These are phyloP conservation scores for Glycine soja DNA, from an alignment of 306 rosid genomes.

Conservation along the genomic window DNA sequence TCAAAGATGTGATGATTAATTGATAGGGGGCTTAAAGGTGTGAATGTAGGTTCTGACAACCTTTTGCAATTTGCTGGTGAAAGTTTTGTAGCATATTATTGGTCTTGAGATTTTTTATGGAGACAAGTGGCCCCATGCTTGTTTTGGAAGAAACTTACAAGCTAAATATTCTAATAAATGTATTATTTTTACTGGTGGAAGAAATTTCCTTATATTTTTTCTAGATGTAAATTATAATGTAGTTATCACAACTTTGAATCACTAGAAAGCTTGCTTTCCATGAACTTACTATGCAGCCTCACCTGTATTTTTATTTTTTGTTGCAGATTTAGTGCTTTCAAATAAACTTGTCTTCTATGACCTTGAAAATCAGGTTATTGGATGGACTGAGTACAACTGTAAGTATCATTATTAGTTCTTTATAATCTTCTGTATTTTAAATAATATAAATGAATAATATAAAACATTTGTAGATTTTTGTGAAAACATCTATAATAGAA, in stretches of 20 bases:
- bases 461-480: too few relatives aligned
- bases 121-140: too few relatives aligned
- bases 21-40: too few relatives aligned
- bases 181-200: constrained; percentile 24
- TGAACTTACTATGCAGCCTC: constrained; percentile 23
- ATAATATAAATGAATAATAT: too few relatives aligned
- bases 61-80: too few relatives aligned
- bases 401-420: constrained; percentile 50
- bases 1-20: too few relatives aligned
- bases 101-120: too few relatives aligned
- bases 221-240: background rate
- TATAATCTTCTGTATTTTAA: constrained; percentile 3
- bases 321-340: constrained; percentile 95
- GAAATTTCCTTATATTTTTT: background rate
- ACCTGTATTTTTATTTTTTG: background rate
- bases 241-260: constrained; percentile 2
- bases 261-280: constrained; percentile 25
- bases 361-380: constrained; percentile 86
- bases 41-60: too few relatives aligned
- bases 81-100: too few relatives aligned
- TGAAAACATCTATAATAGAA: too few relatives aligned
- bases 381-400: constrained; percentile 97
- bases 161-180: background rate
- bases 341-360: constrained; percentile 90
- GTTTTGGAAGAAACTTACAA: background rate